These are phyloP conservation scores for Xylaria grammica DNA, from an alignment of 495 filamentous ascomycete genomes.

Conservation along the genomic window DNA sequence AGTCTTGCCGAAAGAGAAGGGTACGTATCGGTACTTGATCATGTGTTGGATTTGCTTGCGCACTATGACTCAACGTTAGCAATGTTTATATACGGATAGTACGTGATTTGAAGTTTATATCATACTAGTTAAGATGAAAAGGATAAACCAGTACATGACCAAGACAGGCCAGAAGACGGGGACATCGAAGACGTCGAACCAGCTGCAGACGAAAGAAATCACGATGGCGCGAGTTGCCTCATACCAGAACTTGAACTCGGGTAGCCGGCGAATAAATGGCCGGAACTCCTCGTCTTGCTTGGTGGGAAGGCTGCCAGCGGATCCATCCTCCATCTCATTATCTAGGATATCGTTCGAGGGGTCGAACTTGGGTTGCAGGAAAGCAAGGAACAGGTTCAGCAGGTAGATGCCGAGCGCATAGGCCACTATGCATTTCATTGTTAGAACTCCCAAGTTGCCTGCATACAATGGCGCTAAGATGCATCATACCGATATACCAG, in stretches of 20 bases:
- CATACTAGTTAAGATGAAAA: conserved; percentile 93
- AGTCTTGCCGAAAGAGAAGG: conserved; percentile 91
- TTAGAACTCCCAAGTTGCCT: conserved; percentile 24
- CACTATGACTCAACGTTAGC: conserved; percentile 63
- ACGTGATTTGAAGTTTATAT: conserved; percentile 26
- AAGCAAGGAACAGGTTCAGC: conserved; percentile 98
- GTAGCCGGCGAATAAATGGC: conserved; percentile 92
- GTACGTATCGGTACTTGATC: conserved; percentile 99
- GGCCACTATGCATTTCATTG: conserved; percentile 64
- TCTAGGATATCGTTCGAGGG: conserved; percentile 89
- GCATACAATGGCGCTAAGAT: neutral
- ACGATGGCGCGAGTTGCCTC: conserved; percentile 84
- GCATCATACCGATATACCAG: conserved; percentile 91
- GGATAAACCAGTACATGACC: conserved; percentile 97
- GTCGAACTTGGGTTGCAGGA: conserved; percentile 98
- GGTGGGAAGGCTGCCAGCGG: conserved; percentile 78
- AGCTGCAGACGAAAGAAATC: conserved; percentile 86
- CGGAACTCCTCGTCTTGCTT: conserved; percentile 97
- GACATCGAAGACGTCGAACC: conserved; percentile 92
- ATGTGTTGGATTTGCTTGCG: conserved; percentile 98
- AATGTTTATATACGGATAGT: neutral
- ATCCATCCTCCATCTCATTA: conserved; percentile 93
- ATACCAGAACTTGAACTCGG: conserved; percentile 99
- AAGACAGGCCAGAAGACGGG: conserved; percentile 99
- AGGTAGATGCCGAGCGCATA: conserved; percentile 99